Base-by-base conservation (phyloP, 169 alveolate genomes). In the Hepatocystis sp. region DNA sequence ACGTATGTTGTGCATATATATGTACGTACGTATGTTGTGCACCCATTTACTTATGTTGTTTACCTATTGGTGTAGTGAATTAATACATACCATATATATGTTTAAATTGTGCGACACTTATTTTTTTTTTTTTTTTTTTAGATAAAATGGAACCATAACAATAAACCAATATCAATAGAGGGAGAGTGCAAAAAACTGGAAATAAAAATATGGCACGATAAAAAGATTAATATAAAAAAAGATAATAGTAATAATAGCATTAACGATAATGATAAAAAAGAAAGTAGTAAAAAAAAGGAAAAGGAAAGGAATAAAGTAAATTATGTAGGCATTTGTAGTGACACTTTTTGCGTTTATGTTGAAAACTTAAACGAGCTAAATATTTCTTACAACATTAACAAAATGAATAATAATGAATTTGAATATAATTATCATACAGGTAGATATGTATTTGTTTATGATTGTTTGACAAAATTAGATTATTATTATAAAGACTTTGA, bases 251-350 rank as follows among this genome's bases (percentile, higher is more conserved):
- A 58, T 11, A 42, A 32, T 36, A 55, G 39, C 10, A 67, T 28
- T 17, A 61, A 46, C 15, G 30, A 17, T 19, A 28, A 46, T 21
- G 28, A n/a, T 7, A 32, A 66, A 15, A 4, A 44, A 25, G 58
- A 47, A 47, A 47, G 5, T 47, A 27, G 42, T 23, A 39, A 42
- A 42, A 23, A 64, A 11, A 30, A 0, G 21, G 52, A 49, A 46
- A 39, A 15, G n/a, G n/a, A n/a, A n/a, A n/a, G n/a, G n/a, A n/a
- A n/a, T n/a, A n/a, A n/a, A n/a, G n/a, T n/a, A 15, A 56, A 42
- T 55, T 71, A 71, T 51, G 23, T 71, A 2, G 86, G 86, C 40
- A 56, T 71, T 13, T 71, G 86, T 36, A 71, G 66, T 36, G 65
- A 56, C 8, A 17, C 27, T 27, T 56, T 56, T 23, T 52, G 46